A percentile compares a stretch with the other conserved stretches of the same genome.
phyloP scores from a whole-genome alignment of 2,329 filamentous ascomycete genomes.

The Pseudogymnoascus sp. region DNA sequence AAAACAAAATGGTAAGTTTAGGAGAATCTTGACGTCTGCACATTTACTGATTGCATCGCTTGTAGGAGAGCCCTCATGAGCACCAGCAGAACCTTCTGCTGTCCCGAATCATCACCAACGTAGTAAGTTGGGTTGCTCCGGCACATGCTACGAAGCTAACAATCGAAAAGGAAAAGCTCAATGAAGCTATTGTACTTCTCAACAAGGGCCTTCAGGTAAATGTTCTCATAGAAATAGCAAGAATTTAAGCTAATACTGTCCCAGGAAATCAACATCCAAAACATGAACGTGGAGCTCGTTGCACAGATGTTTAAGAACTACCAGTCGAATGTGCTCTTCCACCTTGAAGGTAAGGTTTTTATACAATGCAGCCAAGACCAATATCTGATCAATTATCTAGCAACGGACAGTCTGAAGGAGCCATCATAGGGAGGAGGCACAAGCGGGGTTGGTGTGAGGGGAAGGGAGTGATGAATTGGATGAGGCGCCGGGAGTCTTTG shows the following conservation, averaged over 20 bases:
- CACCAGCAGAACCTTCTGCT: conserved; percentile 92
- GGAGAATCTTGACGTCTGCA: background rate
- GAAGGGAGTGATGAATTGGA: conserved; percentile 2
- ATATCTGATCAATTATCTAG: conserved; percentile 36
- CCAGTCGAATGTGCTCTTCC: conserved; percentile 93
- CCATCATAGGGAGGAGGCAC: conserved; percentile 44
- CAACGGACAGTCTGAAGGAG: conserved; percentile 76
- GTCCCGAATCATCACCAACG: conserved; percentile 93
- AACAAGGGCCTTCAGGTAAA: conserved; percentile 81
- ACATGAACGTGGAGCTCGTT: conserved; percentile 97
- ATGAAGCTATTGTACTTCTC: conserved; percentile 85
- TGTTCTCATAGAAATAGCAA: background rate
- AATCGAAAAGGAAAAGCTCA: conserved; percentile 75
- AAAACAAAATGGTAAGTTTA: conserved; percentile 15
- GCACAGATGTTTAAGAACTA: conserved; percentile 99
- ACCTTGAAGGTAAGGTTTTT: conserved; percentile 71
- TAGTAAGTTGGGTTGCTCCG: conserved; percentile 52
- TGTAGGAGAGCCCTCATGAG: conserved; percentile 87
- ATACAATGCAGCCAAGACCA: conserved; percentile 9
- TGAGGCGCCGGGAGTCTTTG: conserved; percentile 3
- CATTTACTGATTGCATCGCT: background rate
- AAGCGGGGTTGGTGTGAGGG: background rate
- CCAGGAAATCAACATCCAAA: conserved; percentile 94
- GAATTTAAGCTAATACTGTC: background rate
- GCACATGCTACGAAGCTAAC: conserved; percentile 12